These are phyloP conservation scores for Lachnellula cervina DNA, from an alignment of 2,329 filamentous ascomycete genomes.

Conservation along the genomic window DNA sequence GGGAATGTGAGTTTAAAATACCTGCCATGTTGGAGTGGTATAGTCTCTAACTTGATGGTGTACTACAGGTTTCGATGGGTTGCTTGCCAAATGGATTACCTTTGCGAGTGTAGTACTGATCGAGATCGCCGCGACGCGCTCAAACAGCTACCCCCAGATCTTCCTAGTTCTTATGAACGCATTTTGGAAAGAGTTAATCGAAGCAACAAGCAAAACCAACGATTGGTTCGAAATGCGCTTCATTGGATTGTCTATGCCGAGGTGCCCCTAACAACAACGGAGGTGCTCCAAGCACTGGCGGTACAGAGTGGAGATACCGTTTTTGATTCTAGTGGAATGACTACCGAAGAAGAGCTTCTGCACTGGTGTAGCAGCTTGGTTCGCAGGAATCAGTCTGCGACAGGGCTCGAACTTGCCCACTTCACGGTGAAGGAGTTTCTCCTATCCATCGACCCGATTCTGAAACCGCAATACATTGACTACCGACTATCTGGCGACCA, in stretches of 20 bases:
- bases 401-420: conserved; percentile 22
- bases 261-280: background rate
- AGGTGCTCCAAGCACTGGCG: conserved; percentile 20
- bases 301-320: conserved; percentile 5
- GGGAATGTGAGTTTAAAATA: conserved; percentile 20
- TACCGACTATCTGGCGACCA: conserved; percentile 4
- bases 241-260: conserved; percentile 13
- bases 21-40: background rate
- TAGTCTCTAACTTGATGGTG: background rate
- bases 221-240: conserved; percentile 16
- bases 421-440: conserved; percentile 27
- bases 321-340: conserved; percentile 11
- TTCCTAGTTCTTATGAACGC: conserved; percentile 25
- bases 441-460: background rate
- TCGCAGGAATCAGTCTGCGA: background rate
- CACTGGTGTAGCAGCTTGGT: conserved; percentile 23
- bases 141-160: conserved; percentile 20
- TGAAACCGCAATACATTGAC: background rate
- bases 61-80: conserved; percentile 30
- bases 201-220: conserved; percentile 11
- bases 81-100: conserved; percentile 29
- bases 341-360: conserved; percentile 15
- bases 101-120: conserved; percentile 26
- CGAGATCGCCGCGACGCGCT: conserved; percentile 22
- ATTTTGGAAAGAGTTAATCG: conserved; percentile 24